These are phyloP conservation scores for Plasmodium sp. DNA, from an alignment of 169 alveolate genomes.

Conservation along the genomic window DNA sequence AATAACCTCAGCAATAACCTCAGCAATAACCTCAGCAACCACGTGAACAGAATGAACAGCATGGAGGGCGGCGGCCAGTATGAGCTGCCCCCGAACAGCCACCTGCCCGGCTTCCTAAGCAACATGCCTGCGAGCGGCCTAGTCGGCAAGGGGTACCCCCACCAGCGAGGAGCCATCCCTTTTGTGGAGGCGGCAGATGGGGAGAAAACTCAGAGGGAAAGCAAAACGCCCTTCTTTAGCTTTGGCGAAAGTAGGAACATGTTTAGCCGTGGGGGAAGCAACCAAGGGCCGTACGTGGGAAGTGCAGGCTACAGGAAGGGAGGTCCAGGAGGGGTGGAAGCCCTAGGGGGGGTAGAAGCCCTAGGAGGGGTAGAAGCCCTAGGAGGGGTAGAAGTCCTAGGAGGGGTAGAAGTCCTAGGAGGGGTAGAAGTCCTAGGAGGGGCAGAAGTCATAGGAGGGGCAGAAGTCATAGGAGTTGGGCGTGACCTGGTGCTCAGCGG, in stretches of 20 bases:
- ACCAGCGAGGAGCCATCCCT: not conserved
- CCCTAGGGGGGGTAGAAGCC: not conserved
- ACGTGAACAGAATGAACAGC: not conserved
- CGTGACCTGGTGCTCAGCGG: not conserved
- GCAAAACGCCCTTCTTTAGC: not conserved
- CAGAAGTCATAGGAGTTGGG: not conserved
- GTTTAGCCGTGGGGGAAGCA: not conserved
- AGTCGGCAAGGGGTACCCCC: not conserved
- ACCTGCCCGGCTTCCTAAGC: not conserved
- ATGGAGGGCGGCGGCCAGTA: not conserved
- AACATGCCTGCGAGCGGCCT: not conserved
- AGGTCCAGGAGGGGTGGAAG: not conserved
- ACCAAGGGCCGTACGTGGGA: not conserved
- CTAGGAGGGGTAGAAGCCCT: not conserved
- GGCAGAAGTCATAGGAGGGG: not conserved
- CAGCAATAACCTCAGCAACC: too few species aligned
- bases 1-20: too few species aligned
- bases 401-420: not conserved
- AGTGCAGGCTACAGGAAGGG: not conserved
- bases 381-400: not conserved
- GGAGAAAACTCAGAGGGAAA: not conserved
- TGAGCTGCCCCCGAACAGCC: not conserved
- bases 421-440: not conserved
- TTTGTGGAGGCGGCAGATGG: constrained; percentile 1
- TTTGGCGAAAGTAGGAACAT: not conserved